phyloP scores from a whole-genome alignment of 805 yeast genomes.

The Kuraishia hungarica region DNA sequence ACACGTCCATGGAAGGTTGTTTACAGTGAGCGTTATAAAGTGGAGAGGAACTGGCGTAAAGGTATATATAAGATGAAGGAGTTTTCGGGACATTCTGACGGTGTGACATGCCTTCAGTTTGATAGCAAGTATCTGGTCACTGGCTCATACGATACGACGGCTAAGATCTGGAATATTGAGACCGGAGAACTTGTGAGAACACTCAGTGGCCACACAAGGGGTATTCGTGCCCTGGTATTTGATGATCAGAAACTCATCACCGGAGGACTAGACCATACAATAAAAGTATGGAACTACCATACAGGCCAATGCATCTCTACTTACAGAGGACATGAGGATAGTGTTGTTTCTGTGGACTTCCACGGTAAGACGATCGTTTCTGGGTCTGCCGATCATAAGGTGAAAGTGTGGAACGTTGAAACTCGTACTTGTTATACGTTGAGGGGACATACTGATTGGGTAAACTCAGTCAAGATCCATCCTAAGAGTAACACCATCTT shows the following conservation, averaged over 20 bases:
- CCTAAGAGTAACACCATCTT: slow-evolving; percentile 69
- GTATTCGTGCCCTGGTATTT: slow-evolving; percentile 76
- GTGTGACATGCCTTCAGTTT: slow-evolving; percentile 82
- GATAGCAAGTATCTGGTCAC: slow-evolving; percentile 75
- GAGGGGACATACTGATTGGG: slow-evolving; percentile 91
- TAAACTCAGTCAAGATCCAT: slow-evolving; percentile 83
- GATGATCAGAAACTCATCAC: slow-evolving; percentile 87
- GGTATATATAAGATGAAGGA: slow-evolving; percentile 59
- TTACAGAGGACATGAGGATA: slow-evolving; percentile 84
- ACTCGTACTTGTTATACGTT: slow-evolving; percentile 86
- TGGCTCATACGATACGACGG: slow-evolving; percentile 86
- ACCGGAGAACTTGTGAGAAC: slow-evolving; percentile 71
- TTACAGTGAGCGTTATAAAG: slow-evolving; percentile 81
- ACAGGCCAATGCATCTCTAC: slow-evolving; percentile 94
- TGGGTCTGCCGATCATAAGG: slow-evolving; percentile 88
- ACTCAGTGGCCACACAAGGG: slow-evolving; percentile 83
- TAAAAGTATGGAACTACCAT: slow-evolving; percentile 92
- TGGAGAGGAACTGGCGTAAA: slow-evolving; percentile 92
- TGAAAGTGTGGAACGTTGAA: slow-evolving; percentile 95
- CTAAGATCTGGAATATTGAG: slow-evolving; percentile 87
- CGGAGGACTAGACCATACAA: slow-evolving; percentile 85
- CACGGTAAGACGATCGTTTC: slow-evolving; percentile 74
- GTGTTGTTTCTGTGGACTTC: slow-evolving; percentile 80
- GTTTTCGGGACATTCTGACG: slow-evolving; percentile 79
- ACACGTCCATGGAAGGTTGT: slow-evolving; percentile 95